Conservation (phyloP, 2,329 filamentous ascomycete genomes). For the Myrmaecium sp. region DNA sequence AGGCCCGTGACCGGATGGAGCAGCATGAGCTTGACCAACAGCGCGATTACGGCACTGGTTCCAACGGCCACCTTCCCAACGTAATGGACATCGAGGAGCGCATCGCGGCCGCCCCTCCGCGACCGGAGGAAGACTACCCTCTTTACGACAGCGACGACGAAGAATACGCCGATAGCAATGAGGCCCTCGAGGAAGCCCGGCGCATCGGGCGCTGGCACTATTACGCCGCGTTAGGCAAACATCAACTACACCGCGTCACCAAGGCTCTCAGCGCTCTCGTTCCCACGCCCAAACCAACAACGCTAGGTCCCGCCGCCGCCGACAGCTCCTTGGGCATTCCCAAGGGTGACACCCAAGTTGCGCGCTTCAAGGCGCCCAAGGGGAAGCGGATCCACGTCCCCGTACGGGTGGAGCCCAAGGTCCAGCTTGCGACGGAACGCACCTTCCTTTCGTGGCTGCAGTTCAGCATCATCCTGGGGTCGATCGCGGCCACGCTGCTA, state of each 20-base stretch:
- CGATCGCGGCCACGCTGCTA: constrained; percentile 23
- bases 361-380: constrained; percentile 51
- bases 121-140: constrained; percentile 55
- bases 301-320: constrained; percentile 8
- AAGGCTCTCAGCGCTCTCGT: constrained; percentile 17
- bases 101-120: constrained; percentile 42
- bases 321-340: constrained; percentile 26
- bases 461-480: constrained; percentile 82
- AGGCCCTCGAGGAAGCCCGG: constrained; percentile 61
- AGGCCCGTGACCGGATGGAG: constrained; percentile 32
- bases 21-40: constrained; percentile 32
- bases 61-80: constrained; percentile 19
- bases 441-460: constrained; percentile 96
- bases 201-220: constrained; percentile 64
- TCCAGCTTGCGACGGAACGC: constrained; percentile 89
- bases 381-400: constrained; percentile 86
- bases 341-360: constrained; percentile 21
- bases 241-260: constrained; percentile 32
- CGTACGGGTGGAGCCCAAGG: constrained; percentile 90
- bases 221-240: constrained; percentile 35
- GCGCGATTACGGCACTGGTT: constrained; percentile 29
- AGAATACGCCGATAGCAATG: constrained; percentile 44
- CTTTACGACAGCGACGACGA: constrained; percentile 87
- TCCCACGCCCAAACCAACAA: constrained; percentile 5
- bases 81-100: constrained; percentile 68